Base-by-base conservation (phyloP, 169 alveolate species). In the Cryptosporidium sp. region DNA sequence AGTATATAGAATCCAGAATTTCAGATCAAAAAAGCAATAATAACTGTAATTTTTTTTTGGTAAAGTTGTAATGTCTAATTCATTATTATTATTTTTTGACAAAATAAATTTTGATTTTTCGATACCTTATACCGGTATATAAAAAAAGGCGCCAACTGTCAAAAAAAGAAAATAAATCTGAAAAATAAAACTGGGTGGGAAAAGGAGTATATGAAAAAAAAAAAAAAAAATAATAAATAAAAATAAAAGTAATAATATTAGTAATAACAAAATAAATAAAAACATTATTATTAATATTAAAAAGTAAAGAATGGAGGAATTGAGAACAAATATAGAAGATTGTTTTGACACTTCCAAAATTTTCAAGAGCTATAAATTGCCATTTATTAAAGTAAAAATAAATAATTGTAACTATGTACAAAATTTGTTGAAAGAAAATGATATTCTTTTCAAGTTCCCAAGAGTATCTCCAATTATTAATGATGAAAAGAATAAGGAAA, bases 391-490 rank as follows among this genome's bases (percentile, higher is more conserved):
- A 31, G 67, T 80, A 16, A 65, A n/a, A n/a, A 80, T 35, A 65
- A 16, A 23, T 14, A 3, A 23, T 65, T 80, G 89, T 26, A 65
- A 80, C 68, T 21, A 42, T 1, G 42, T 80, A 9, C 52, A 26
- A 52, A 51, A 8, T 8, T 12, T 80, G 33, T 65, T 80, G 39
- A 60, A 39, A 37, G 69, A 80, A 29, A 31, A 48, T 45, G 69
- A 51, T 26, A 29, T 80, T 39, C 37, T 80, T 9, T 62, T 80
- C 23, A 80, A 80, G 60, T 31, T 80, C 3, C 68, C 89, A 23
- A 37, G 65, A 14, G 75, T 80, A 12, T 80, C 89, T 4, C 89
- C 89, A 1, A 51, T 80, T n/a, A 44, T 80, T 2, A 62, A 65
- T 14, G 89, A 80, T 16, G 44, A 37, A 60, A 39, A 26, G 26